phyloP scores from a whole-genome alignment of 495 filamentous ascomycete genomes.

The Xanthoparmelia taractica region DNA sequence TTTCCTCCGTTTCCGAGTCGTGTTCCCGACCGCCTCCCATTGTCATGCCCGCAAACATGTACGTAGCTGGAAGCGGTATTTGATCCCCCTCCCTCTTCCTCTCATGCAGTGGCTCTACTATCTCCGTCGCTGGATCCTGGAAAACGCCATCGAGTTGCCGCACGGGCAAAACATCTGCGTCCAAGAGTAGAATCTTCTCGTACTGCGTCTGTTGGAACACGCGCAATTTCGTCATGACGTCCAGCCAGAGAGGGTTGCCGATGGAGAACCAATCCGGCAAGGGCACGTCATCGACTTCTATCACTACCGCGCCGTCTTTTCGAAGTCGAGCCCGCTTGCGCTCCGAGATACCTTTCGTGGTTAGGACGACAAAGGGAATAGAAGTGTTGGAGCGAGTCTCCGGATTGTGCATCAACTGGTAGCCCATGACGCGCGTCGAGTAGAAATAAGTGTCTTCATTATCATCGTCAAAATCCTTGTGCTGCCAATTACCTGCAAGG shows the following conservation, averaged over 20 bases:
- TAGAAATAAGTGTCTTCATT: slow-evolving; percentile 1
- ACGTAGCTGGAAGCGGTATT: background rate
- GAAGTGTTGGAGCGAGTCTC: background rate
- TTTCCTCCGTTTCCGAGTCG: background rate
- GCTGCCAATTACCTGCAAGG: background rate
- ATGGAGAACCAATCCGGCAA: background rate
- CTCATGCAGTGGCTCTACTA: background rate
- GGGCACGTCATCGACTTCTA: background rate
- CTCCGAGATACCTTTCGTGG: background rate
- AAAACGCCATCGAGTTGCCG: background rate
- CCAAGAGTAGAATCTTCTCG: background rate
- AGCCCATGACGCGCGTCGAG: slow-evolving; percentile 6
- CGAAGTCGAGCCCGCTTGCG: slow-evolving; percentile 2
- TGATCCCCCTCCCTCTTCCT: background rate
- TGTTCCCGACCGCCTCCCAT: background rate
- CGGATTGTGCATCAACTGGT: background rate
- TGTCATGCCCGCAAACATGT: slow-evolving; percentile 4
- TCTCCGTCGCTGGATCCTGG: background rate
- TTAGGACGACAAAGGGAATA: slow-evolving; percentile 4
- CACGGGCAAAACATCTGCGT: background rate
- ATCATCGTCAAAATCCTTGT: background rate
- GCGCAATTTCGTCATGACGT: background rate
- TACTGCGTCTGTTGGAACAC: slow-evolving; percentile 1
- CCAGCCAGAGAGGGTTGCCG: background rate
- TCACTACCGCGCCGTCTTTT: slow-evolving; percentile 3